These are phyloP conservation scores for Castanea mollissima DNA, from an alignment of 306 rosid genomes.

Conservation along the genomic window DNA sequence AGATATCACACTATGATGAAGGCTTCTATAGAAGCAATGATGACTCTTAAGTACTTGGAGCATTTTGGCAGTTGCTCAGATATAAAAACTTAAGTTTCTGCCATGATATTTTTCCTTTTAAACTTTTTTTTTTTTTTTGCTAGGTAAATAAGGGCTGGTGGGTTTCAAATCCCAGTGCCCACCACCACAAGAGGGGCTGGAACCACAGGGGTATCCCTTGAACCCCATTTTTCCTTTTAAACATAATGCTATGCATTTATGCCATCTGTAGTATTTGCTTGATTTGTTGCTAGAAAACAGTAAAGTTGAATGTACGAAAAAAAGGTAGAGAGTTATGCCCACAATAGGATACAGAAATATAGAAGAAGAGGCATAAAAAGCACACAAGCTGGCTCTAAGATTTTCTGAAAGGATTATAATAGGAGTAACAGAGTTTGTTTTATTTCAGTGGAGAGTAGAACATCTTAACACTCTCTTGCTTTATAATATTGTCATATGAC, in stretches of 20 bases:
- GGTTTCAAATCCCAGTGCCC: no score
- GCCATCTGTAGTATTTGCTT: not conserved
- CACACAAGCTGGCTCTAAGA: not conserved
- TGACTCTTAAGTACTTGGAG: not conserved
- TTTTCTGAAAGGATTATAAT: not conserved
- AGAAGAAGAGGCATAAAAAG: not conserved
- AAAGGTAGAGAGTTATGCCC: not conserved
- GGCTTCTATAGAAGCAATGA: not conserved
- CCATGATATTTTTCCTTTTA: not conserved
- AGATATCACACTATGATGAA: not conserved
- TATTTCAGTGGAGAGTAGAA: not conserved
- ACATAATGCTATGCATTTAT: not conserved
- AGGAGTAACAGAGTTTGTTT: not conserved
- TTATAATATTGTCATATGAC: not conserved
- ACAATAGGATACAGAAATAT: not conserved
- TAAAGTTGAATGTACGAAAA: not conserved
- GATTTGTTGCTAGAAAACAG: no score
- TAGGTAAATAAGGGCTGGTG: no score
- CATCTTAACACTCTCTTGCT: not conserved
- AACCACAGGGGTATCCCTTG: no score
- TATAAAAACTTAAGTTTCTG: not conserved
- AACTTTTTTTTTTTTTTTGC: no score
- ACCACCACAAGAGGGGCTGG: no score
- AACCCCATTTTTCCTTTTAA: not conserved
- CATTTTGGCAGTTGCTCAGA: not conserved